Evolutionary conservation across 108 stramenopile species (phyloP), one percentile per base, ranked within the genome.

Genomic region (Skeletonema potamos): DNA sequence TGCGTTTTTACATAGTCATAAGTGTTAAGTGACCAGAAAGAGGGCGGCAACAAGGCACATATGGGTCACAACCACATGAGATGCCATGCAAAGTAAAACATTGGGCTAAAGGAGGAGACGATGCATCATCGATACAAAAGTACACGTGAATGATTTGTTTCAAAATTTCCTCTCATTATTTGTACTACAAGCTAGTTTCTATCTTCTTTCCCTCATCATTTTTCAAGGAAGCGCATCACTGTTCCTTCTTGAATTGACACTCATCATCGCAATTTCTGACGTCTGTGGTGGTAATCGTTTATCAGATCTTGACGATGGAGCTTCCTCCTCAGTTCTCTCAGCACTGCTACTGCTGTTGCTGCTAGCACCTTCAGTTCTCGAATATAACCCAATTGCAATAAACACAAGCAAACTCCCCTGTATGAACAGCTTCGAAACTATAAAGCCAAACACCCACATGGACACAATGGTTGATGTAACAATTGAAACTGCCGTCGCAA

Each of bases 401-500:
- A 77, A 77, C 11, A 70, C 69, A 9, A 77, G 48, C 27, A 70
- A 18, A 66, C 76, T 65, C 13, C 76, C 76, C 8, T 64, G 36
- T 27, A 70, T 54, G 32, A 77, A 77, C 13, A 77, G 30, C 32
- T 64, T 48, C 39, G 76, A 77, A 61, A 77, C 70, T 28, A 70
- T 51, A 51, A 77, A 77, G 6, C 84, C 84, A 48, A 75, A 72
- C 6, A 85, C 86, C 18, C 82, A 72, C 88, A 87, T 87, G 1
- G 70, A 58, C 26, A 79, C 64, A 18, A 77, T 59, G 27, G 82
- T 77, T 6, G 69, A 70, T 17, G 69, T 71, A 17, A 80, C 79
- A 29, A 81, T 77, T 10, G 86, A 82, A 32, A 92, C 59, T 9
- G 85, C 86, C 36, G 90, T 87, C 15, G 89, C 87, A 59, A 89